A percentile compares a stretch with the other conserved stretches of the same genome.
Evolutionary conservation across 2,329 filamentous ascomycete genomes (phyloP).

Genomic region (Alternaria sp.): DNA sequence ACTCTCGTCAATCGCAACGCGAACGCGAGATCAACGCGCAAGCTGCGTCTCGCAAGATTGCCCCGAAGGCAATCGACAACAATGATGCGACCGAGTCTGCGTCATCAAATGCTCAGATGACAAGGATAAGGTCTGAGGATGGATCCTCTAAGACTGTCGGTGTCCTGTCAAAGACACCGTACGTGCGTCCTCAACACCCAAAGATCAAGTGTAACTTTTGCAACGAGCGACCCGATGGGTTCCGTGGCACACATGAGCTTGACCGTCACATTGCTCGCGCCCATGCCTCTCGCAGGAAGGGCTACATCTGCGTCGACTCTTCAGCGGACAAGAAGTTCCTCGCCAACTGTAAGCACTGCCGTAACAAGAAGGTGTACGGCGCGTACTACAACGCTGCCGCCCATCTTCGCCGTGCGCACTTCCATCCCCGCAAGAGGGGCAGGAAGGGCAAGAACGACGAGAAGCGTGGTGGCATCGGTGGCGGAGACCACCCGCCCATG

Average conservation of each 20-base stretch:
- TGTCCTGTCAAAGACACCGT: constrained; percentile 59
- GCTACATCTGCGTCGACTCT: constrained; percentile 69
- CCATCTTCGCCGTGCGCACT: constrained; percentile 86
- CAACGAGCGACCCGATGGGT: constrained; percentile 75
- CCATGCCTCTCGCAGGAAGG: constrained; percentile 66
- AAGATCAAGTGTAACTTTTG: constrained; percentile 76
- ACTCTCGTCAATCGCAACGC: constrained; percentile 56
- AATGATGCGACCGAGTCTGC: constrained; percentile 35
- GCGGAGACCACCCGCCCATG: constrained; percentile 67
- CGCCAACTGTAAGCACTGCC: constrained; percentile 82
- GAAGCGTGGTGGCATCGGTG: constrained; percentile 66
- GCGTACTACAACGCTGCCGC: constrained; percentile 96
- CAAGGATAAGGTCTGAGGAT: constrained; percentile 59
- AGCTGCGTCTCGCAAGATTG: constrained; percentile 57
- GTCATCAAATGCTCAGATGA: constrained; percentile 55
- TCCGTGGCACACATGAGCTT: constrained; percentile 83
- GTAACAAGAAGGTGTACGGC: constrained; percentile 77
- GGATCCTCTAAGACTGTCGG: constrained; percentile 62
- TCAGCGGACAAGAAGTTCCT: constrained; percentile 69
- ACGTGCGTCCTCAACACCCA: constrained; percentile 70
- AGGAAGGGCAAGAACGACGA: constrained; percentile 64
- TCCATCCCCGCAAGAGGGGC: constrained; percentile 71
- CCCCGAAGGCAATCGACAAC: constrained; percentile 51
- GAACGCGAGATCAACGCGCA: constrained; percentile 58
- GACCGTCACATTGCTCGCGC: constrained; percentile 64